These are phyloP conservation scores for Incumbomyces delicatus DNA, from an alignment of 2,329 filamentous ascomycete genomes.

Conservation along the genomic window DNA sequence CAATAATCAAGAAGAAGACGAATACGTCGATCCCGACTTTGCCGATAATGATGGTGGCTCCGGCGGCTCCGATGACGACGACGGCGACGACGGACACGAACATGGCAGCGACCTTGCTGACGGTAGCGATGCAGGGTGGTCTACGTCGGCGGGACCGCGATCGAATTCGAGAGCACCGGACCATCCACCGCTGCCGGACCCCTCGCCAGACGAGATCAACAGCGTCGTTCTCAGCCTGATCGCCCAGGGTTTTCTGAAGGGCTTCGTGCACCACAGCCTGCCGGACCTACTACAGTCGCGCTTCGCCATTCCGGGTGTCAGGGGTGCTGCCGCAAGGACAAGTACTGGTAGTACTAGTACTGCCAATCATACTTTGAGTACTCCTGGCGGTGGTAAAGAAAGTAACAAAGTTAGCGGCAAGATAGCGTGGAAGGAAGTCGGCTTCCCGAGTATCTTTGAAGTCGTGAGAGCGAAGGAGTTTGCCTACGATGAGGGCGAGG, in stretches of 20 bases:
- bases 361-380: too few relatives aligned
- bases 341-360: too few relatives aligned
- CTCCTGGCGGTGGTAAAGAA: too few relatives aligned
- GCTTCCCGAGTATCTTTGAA: constrained; percentile 63
- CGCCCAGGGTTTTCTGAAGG: constrained; percentile 69
- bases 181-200: constrained; percentile 25
- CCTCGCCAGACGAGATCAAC: constrained; percentile 58
- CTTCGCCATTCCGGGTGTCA: constrained; percentile 71
- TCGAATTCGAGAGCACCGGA: constrained; percentile 9
- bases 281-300: constrained; percentile 35
- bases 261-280: constrained; percentile 70
- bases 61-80: constrained; percentile 10
- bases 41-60: not conserved
- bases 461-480: constrained; percentile 54
- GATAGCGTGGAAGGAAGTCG: constrained; percentile 21
- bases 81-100: constrained; percentile 38
- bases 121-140: too few relatives aligned
- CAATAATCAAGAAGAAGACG: not conserved
- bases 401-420: not conserved
- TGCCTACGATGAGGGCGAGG: constrained; percentile 53
- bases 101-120: constrained; percentile 24
- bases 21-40: constrained; percentile 15
- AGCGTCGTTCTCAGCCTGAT: constrained; percentile 66
- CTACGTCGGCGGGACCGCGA: too few relatives aligned
- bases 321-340: constrained; percentile 30